A percentile compares a stretch with the other conserved stretches of the same genome.
phyloP scores from a whole-genome alignment of 2,329 filamentous ascomycete genomes.

The Chaetomiaceae sp. region DNA sequence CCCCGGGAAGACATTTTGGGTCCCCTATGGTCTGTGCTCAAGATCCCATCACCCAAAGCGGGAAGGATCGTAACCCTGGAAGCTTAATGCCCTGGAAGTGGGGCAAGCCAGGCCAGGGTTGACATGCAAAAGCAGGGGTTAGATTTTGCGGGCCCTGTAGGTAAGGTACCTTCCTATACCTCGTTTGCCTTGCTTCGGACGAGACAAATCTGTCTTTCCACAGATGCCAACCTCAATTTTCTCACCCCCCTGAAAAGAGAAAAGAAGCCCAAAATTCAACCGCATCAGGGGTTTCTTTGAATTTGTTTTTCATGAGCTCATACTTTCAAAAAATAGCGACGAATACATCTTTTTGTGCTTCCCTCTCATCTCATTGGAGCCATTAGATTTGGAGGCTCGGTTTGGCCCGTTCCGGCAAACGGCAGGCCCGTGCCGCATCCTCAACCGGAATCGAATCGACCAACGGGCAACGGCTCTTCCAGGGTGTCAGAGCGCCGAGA shows the following conservation, averaged over 20 bases:
- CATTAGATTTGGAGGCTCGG: conserved; percentile 2
- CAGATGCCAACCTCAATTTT: too few species aligned
- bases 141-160: too few species aligned
- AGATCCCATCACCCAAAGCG: neutral
- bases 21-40: conserved; percentile 10
- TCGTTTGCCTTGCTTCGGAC: too few species aligned
- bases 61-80: conserved; percentile 11
- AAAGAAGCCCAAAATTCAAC: neutral
- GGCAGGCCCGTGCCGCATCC: neutral
- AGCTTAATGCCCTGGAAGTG: conserved; percentile 5
- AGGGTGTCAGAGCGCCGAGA: neutral
- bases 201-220: too few species aligned
- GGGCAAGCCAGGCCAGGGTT: neutral
- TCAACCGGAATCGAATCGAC: neutral
- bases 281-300: too few species aligned
- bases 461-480: neutral
- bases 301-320: too few species aligned
- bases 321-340: too few species aligned
- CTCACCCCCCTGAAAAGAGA: too few species aligned
- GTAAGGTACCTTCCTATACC: too few species aligned
- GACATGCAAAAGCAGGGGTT: neutral
- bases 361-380: too few species aligned
- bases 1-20: neutral
- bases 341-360: too few species aligned
- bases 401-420: conserved; percentile 13